Percentiles rank a stretch among this genome's conserved stretches.
Evolutionary conservation across 2,329 filamentous ascomycete genomes (phyloP).

Genomic region (Trichoderma endophyticum): DNA sequence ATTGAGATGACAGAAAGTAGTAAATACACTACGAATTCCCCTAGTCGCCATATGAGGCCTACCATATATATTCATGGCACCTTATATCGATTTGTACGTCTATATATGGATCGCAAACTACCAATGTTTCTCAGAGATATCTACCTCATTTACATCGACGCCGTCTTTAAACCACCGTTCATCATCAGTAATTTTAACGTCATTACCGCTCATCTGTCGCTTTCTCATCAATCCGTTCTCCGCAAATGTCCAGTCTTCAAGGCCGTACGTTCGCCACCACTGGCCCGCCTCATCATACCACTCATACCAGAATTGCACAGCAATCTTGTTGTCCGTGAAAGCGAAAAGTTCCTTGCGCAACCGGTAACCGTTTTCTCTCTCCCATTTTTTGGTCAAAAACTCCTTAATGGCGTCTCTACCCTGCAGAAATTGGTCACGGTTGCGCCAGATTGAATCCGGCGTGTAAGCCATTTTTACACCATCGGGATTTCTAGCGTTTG

Average conservation of each 20-base stretch:
- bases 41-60: too few relatives aligned
- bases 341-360: conserved; percentile 82
- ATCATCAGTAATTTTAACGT: conserved; percentile 58
- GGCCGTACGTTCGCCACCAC: conserved; percentile 82
- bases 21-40: too few relatives aligned
- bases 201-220: conserved; percentile 72
- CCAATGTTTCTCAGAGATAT: conserved; percentile 68
- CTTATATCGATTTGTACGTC: too few relatives aligned
- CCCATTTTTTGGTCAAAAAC: conserved; percentile 73
- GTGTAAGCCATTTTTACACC: conserved; percentile 72
- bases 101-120: conserved; percentile 26
- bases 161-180: conserved; percentile 66
- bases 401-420: conserved; percentile 65
- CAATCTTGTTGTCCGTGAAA: conserved; percentile 70
- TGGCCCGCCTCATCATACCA: conserved; percentile 66
- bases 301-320: conserved; percentile 90
- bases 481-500: conserved; percentile 53
- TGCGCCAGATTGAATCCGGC: conserved; percentile 73
- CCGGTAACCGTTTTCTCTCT: conserved; percentile 65
- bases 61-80: too few relatives aligned
- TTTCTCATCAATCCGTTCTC: conserved; percentile 68
- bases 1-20: too few relatives aligned
- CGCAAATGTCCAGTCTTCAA: conserved; percentile 77
- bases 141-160: conserved; percentile 64
- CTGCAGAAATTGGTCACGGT: conserved; percentile 65